phyloP scores from a whole-genome alignment of 495 filamentous ascomycete genomes.

The Penicillium cataractarum region DNA sequence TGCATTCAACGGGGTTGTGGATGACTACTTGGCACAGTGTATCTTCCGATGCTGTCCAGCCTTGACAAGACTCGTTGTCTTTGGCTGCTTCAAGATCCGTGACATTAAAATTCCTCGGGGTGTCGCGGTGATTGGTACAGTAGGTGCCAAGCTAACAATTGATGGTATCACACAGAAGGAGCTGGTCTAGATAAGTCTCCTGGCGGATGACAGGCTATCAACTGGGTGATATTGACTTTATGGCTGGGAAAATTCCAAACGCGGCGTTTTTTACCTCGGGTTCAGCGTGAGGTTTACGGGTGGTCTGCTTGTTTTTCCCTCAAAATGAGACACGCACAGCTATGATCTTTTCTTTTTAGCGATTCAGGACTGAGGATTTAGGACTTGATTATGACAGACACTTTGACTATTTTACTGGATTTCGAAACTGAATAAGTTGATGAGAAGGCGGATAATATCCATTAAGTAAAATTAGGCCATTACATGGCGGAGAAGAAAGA shows the following conservation, averaged over 20 bases:
- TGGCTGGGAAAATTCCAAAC: background rate
- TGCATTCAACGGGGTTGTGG: conserved; percentile 73
- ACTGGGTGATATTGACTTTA: background rate
- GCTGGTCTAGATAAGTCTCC: conserved; percentile 13
- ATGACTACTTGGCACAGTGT: conserved; percentile 70
- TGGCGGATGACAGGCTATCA: background rate
- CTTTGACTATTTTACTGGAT: background rate
- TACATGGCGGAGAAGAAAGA: background rate
- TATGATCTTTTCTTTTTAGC: background rate
- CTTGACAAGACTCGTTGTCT: conserved; percentile 73
- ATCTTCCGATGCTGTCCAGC: conserved; percentile 78
- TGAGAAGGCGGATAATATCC: background rate
- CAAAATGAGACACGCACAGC: background rate
- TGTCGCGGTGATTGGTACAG: conserved; percentile 71
- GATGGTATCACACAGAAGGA: conserved; percentile 45
- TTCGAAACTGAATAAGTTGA: background rate
- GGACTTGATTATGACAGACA: background rate
- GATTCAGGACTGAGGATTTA: background rate
- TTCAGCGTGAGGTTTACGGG: background rate
- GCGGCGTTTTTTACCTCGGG: background rate
- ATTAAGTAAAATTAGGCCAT: background rate
- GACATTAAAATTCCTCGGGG: conserved; percentile 71
- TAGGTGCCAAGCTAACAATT: conserved; percentile 45
- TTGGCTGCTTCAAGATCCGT: conserved; percentile 78
- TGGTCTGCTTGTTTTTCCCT: background rate